Base-by-base conservation (phyloP, 2,329 filamentous ascomycete species). In the Nemania diffusa region DNA sequence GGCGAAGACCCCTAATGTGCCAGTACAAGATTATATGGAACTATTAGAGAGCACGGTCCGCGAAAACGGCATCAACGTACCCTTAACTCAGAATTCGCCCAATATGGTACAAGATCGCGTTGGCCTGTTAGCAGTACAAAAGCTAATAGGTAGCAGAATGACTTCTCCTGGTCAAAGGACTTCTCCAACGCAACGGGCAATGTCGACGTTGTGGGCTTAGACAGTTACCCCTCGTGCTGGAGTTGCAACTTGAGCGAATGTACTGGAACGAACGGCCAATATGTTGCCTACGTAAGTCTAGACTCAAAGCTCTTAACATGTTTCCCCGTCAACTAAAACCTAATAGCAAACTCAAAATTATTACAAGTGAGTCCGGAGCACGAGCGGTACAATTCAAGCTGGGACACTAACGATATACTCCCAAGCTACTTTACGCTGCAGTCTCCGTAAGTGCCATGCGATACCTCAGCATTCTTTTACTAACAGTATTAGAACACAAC, bases 171-270 rank as follows among this genome's bases (percentile, higher is more conserved):
- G 88, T 88, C 86, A 0, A 83, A 83, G 15, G 88, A 90, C 75
- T 90, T 84, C 72, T 84, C 84, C 3, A 79, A 86, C 60, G 84
- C 81, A 27, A 83, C 81, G 13, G 88, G 88, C 8, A 84, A 88
- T 67, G 83, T 89, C 57, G 84, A 88, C 73, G 81, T 85, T 24
- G 71, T 80, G 0, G 82, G 85, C 0, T 72, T 86, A 1, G 86
- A 89, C 72, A 84, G 81, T 66, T 87, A 86, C 60, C 84, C 82
- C 1, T 83, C 81, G 0, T 90, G 88, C 79, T 90, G 87, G 87
- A 88, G 85, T 60, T 91, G 88, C 74, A 87, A 90, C 63, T 77
- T 89, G 8, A 84, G 82, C 32, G 87, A 88, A 65, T 90, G 88
- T 72, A 86, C 84, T 1, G 83, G 85, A 1, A 87, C 85, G 0